Percentiles rank a stretch among this genome's conserved stretches.
Evolutionary conservation across 2,329 filamentous ascomycete species (phyloP).

Genomic region (Xylaria polymorpha): DNA sequence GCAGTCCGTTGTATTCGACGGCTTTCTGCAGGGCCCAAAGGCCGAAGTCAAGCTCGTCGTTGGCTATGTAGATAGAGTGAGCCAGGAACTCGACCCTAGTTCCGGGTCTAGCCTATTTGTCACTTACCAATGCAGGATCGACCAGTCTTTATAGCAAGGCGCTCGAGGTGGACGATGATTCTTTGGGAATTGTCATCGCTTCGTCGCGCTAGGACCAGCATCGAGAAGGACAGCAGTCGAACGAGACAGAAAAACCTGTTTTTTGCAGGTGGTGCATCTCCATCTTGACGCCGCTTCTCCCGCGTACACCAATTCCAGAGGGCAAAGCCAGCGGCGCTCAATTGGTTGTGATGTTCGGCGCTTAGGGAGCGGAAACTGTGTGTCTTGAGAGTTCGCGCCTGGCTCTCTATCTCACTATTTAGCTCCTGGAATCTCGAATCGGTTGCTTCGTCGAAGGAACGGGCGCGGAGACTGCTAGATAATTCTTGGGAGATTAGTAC

Average conservation of each 20-base stretch:
- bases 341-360: conserved; percentile 53
- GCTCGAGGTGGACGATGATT: conserved; percentile 65
- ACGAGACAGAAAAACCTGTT: conserved; percentile 54
- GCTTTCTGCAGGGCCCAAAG: conserved; percentile 72
- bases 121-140: conserved; percentile 70
- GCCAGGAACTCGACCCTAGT: conserved; percentile 32
- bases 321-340: conserved; percentile 67
- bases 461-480: conserved; percentile 45
- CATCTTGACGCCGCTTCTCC: conserved; percentile 54
- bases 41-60: conserved; percentile 66
- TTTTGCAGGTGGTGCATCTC: conserved; percentile 39
- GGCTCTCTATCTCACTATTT: conserved; percentile 55
- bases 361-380: conserved; percentile 50
- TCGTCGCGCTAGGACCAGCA: conserved; percentile 70
- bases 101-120: conserved; percentile 41
- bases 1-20: conserved; percentile 63
- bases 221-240: conserved; percentile 71
- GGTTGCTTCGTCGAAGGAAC: conserved; percentile 45
- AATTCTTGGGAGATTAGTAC: conserved; percentile 41
- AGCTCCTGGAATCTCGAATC: conserved; percentile 51
- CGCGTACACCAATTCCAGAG: conserved; percentile 76
- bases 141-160: conserved; percentile 73
- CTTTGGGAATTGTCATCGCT: conserved; percentile 44
- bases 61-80: conserved; percentile 53
- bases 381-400: conserved; percentile 51